Base-by-base conservation (phyloP, 2,329 filamentous ascomycete species). In the Neospermospora avenae region DNA sequence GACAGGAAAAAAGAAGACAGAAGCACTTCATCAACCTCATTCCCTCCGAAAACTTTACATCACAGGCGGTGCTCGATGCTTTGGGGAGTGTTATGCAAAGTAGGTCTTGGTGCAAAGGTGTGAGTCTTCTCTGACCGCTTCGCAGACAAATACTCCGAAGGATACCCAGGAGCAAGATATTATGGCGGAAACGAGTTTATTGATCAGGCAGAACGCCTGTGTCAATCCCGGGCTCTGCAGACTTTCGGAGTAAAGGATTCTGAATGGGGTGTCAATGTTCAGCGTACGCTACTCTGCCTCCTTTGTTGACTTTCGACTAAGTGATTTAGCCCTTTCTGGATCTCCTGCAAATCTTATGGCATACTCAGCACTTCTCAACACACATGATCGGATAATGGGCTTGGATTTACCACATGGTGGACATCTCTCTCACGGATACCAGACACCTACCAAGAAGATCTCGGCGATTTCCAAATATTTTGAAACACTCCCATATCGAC, bases 401-500 rank as follows among this genome's bases (percentile, higher is more conserved):
- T 84, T 99, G 63, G 95, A 99, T 73, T 85, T 99, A 14, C 95
- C 95, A 48, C 95, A 99, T 74, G 95, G 95, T 66, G 95, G 95
- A 62, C 95, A 99, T 77, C 80, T 99, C 70, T 96, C 90, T 49
- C 95, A 99, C 77, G 95, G 95, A 64, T 99, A 99, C 78, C 95
- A 99, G 78, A 98, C 91, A 20, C 91, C 95, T 3, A 88, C 88
- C 56, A 91, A 88, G 77, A 93, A 93, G 84, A 98, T 99, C 74
- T 98, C 93, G n/a, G 92, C 93, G 71, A 87, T 99, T 67, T 98
- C 93, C 60, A 98, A 96, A 74, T 99, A 99, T 80, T 99, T 99
- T 75, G 95, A 99, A 80, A 99, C 95, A 37, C 80, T 99, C 65
- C 95, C 95, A 4, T 99, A 99, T 81, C 88, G 91, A 61, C 84